Percentiles rank a stretch among this genome's conserved stretches.
Conservation (phyloP, 1,284 basidiomycete genomes). For the Cutaneotrichosporon curvatum region DNA sequence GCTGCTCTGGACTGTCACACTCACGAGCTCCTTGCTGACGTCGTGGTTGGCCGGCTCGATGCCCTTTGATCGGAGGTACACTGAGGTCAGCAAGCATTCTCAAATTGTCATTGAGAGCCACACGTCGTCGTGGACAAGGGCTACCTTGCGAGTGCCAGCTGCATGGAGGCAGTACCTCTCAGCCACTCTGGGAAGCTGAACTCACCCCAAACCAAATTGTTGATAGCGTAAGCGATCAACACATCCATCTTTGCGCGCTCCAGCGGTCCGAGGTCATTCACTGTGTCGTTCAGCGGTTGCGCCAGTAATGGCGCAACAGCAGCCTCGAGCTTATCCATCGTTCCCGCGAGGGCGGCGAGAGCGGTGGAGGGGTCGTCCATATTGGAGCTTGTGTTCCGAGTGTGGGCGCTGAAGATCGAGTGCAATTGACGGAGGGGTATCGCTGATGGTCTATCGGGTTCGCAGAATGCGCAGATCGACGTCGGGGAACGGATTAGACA, state of each 20-base stretch:
- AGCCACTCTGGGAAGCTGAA: constrained; percentile 1
- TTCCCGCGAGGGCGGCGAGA: constrained; percentile 5
- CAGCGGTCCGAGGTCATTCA: constrained; percentile 7
- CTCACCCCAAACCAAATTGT: constrained; percentile 43
- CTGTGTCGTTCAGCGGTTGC: constrained; percentile 4
- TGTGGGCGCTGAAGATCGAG: too few relatives aligned
- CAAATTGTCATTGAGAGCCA: too few relatives aligned
- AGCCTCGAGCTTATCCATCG: constrained; percentile 12
- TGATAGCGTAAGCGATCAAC: constrained; percentile 33
- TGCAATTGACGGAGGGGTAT: too few relatives aligned
- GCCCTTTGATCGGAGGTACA: constrained; percentile 41
- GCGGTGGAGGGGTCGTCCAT: constrained; percentile 13
- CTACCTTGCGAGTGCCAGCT: too few relatives aligned
- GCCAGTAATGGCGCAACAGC: constrained; percentile 13
- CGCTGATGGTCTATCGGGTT: too few relatives aligned
- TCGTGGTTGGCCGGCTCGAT: constrained; percentile 38
- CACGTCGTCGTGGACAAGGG: too few relatives aligned
- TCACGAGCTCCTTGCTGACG: constrained; percentile 35
- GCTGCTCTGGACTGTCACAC: constrained; percentile 2
- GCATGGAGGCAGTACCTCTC: too few relatives aligned
- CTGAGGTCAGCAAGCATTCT: constrained; percentile 17
- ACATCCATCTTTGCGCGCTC: constrained; percentile 41
- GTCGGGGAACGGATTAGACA: too few relatives aligned
- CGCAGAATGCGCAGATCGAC: too few relatives aligned
- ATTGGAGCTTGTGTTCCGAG: too few relatives aligned